Base-by-base conservation (phyloP, 1,284 basidiomycete genomes). In the Malassezia sympodialis region DNA sequence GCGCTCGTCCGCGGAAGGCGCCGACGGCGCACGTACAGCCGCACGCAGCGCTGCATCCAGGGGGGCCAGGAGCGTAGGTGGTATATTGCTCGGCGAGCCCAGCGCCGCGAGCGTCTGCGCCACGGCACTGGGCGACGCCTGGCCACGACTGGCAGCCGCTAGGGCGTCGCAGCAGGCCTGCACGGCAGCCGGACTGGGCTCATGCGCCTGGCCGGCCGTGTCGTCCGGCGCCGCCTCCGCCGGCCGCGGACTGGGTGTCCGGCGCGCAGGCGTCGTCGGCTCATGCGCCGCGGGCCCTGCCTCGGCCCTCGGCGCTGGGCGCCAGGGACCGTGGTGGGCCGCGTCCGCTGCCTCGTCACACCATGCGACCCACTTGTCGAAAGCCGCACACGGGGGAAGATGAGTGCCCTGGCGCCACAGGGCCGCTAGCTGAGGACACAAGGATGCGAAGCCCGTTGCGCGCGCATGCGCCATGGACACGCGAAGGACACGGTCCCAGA, bases 401-500 rank as follows among this genome's bases (percentile, higher is more conserved):
- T 21, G 7, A 8, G 19, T 1, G 1, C 19, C n/a, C 6, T 19
- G 37, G 8, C 10, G 37, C 37, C 37, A 39, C 37, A 39, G 15
- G 17, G n/a, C 37, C 4, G 19, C 11, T 4, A 39, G 37, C 37
- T 39, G 37, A 1, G 37, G 19, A 19, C 37, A 39, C 19, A 39
- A 10, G 37, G 37, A 39, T 8, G 37, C 37, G 21, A 39, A 39
- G 19, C 37, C 37, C 19, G 37, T 39, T 4, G 37, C 37, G 37
- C 41, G 41, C 14, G 23, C 24, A 11, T 26, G 24, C 7, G 41
- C 19, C 21, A 28, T 17, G 10, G 24, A 28, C n/a, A 43, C 27
- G 11, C 41, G 15, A 4, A 26, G 24, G 2, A 27, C 24, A 4
- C 65, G 58, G 37, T 68, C 63, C 66, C 66, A 68, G 41, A 66